Conservation (phyloP, 352 stramenopile genomes). For the Globisporangium camurandrum region DNA sequence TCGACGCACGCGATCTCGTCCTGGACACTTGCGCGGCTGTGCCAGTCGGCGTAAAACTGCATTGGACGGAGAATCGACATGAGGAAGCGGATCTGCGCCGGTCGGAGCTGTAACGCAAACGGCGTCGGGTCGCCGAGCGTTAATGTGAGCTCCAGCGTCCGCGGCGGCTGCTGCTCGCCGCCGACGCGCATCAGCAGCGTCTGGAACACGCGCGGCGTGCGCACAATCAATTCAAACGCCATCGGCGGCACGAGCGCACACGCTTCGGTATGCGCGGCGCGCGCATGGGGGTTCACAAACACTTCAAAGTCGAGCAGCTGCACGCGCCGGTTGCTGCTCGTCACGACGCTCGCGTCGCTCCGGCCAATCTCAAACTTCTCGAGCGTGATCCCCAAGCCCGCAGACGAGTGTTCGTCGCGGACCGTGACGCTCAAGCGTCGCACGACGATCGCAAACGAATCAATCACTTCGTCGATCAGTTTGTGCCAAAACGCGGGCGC, state of each 20-base stretch:
- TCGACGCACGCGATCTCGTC: conserved; percentile 65
- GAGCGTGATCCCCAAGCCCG: conserved; percentile 46
- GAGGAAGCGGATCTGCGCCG: conserved; percentile 52
- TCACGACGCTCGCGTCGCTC: conserved; percentile 17
- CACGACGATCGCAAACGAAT: conserved; percentile 60
- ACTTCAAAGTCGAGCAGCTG: conserved; percentile 59
- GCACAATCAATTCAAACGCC: conserved; percentile 45
- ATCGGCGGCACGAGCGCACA: conserved; percentile 47
- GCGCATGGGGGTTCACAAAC: conserved; percentile 45
- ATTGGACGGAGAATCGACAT: conserved; percentile 50
- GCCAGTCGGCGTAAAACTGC: conserved; percentile 65
- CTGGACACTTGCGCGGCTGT: conserved; percentile 34
- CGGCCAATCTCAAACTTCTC: conserved; percentile 55
- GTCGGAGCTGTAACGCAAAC: conserved; percentile 49
- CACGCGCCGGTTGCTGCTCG: conserved; percentile 38
- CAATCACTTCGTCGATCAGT: conserved; percentile 54
- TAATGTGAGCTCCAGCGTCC: conserved; percentile 47
- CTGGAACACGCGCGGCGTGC: conserved; percentile 63
- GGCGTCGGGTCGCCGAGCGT: conserved; percentile 23
- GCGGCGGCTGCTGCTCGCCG: conserved; percentile 22
- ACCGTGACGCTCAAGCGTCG: conserved; percentile 43
- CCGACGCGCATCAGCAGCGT: conserved; percentile 43
- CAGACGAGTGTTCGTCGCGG: conserved; percentile 45
- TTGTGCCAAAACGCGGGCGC: conserved; percentile 46
- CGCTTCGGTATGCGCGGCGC: conserved; percentile 16